Conservation (phyloP, 495 filamentous ascomycete genomes). For the Xylaria acuta region DNA sequence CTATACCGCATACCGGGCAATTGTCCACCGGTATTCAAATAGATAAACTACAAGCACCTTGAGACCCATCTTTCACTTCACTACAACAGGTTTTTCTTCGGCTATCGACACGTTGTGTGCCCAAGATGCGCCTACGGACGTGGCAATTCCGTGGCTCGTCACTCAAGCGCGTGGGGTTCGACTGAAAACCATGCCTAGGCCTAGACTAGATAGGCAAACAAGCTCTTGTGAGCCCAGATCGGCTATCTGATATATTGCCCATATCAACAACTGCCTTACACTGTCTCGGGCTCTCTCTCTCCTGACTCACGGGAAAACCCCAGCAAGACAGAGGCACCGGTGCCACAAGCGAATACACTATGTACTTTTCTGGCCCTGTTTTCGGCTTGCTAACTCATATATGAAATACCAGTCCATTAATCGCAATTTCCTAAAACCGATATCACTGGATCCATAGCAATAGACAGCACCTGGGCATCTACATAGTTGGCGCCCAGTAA, state of each 20-base stretch:
- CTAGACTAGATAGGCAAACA: neutral
- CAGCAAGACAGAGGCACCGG: neutral
- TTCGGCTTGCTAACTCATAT: neutral
- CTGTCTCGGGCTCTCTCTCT: neutral
- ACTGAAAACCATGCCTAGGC: neutral
- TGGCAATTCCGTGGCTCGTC: slow-evolving; percentile 9
- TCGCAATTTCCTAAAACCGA: neutral
- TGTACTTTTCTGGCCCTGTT: neutral
- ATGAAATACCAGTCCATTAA: neutral
- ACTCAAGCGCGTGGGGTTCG: slow-evolving; percentile 18
- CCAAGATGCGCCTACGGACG: slow-evolving; percentile 3
- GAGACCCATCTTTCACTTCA: neutral
- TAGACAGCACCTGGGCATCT: neutral
- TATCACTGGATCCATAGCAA: neutral
- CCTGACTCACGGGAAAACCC: neutral
- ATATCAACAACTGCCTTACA: neutral
- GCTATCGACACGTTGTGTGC: neutral
- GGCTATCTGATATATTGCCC: neutral
- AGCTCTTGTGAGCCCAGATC: neutral
- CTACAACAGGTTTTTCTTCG: neutral
- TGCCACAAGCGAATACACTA: neutral
- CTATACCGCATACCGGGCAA: neutral
- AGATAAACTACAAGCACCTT: neutral
- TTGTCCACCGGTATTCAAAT: neutral
- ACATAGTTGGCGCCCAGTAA: no score